Conservation (phyloP, 129 eudicot genomes). For the Ambrosia trifida region DNA sequence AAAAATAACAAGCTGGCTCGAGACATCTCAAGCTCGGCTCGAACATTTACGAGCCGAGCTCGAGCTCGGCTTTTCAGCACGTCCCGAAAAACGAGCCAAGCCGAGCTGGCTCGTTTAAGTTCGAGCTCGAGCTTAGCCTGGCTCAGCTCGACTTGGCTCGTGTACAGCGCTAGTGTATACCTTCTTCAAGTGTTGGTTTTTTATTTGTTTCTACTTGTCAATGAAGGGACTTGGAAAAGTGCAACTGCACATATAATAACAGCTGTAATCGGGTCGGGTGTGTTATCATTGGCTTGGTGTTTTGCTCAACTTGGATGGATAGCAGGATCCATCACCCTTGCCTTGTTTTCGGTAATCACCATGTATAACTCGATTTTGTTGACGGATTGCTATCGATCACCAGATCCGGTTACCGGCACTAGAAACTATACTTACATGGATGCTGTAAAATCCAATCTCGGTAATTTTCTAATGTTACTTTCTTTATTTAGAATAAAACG, state of each 20-base stretch:
- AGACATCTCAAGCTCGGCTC: no score
- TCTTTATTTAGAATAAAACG: neutral
- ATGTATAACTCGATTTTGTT: conserved; percentile 52
- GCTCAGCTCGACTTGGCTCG: neutral
- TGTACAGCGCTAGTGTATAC: neutral
- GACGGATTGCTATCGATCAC: conserved; percentile 68
- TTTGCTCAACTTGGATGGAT: conserved; percentile 81
- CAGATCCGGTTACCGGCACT: conserved; percentile 51
- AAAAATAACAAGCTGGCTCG: no score
- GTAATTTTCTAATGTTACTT: conserved; percentile 23
- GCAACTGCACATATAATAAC: conserved; percentile 77
- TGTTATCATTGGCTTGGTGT: conserved; percentile 76
- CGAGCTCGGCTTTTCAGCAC: no score
- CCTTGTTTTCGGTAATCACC: conserved; percentile 53
- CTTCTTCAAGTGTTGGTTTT: neutral
- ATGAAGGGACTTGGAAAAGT: conserved; percentile 53
- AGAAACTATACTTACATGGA: conserved; percentile 70
- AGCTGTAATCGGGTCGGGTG: conserved; percentile 83
- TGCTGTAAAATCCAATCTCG: conserved; percentile 59
- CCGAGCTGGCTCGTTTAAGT: no score
- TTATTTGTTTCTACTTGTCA: neutral
- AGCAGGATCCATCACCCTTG: conserved; percentile 54
- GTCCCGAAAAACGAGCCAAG: no score
- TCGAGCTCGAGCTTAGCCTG: no score
- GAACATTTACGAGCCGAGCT: no score